Percentiles rank a stretch among this genome's conserved stretches.
phyloP scores from a whole-genome alignment of 305 asterid species.

The Rubia peregrina region DNA sequence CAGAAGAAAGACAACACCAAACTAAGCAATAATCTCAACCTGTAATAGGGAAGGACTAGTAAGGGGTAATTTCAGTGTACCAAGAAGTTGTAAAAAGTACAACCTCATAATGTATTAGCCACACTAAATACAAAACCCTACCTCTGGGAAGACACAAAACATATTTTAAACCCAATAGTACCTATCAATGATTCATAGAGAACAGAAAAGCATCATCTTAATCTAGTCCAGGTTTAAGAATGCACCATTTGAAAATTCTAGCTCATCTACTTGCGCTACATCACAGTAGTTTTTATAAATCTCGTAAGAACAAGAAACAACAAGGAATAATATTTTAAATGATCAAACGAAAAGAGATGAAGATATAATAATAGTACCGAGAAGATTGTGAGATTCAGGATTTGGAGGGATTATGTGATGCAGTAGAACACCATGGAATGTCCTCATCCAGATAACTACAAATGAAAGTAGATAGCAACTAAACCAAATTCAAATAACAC shows the following conservation, averaged over 20 bases:
- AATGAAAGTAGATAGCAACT: too few relatives aligned
- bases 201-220: neutral
- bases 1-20: constrained; percentile 96
- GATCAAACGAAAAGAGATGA: too few relatives aligned
- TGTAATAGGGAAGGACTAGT: constrained; percentile 23
- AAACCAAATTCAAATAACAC: too few relatives aligned
- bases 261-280: too few relatives aligned
- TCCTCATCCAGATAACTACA: too few relatives aligned
- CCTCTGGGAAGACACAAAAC: neutral
- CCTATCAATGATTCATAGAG: neutral
- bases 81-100: neutral
- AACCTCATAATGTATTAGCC: neutral
- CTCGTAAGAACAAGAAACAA: too few relatives aligned
- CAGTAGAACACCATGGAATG: too few relatives aligned
- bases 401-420: too few relatives aligned
- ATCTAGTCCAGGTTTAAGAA: neutral
- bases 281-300: too few relatives aligned
- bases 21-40: constrained; percentile 98
- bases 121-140: neutral
- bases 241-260: constrained; percentile 16
- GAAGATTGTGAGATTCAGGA: too few relatives aligned
- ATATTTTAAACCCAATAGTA: neutral
- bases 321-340: too few relatives aligned
- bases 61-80: neutral
- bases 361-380: too few relatives aligned